Percentiles rank a stretch among this genome's conserved stretches.
These are phyloP conservation scores for Rubroshorea leprosula DNA, from an alignment of 345 rosid genomes.

Conservation along the genomic window DNA sequence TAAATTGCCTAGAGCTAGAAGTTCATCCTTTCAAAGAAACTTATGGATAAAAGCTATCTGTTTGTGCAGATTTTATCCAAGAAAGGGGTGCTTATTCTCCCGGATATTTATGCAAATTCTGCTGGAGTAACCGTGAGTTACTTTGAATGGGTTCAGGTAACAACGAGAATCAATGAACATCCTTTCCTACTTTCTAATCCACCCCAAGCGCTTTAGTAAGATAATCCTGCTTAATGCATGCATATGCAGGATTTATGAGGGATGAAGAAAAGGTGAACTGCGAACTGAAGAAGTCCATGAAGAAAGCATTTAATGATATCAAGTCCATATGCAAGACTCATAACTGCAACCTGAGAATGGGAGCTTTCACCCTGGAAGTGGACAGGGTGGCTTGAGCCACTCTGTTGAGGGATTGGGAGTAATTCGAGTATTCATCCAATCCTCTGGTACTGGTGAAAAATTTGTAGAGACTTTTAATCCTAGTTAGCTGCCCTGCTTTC, in stretches of 20 bases:
- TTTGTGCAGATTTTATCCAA: slow-evolving; percentile 37
- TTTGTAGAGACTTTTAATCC: no score
- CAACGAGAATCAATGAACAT: background rate
- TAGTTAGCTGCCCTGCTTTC: no score
- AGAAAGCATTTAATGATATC: slow-evolving; percentile 31
- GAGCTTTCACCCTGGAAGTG: no score
- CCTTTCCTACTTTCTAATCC: background rate
- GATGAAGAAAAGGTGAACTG: slow-evolving; percentile 36
- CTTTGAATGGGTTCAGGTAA: slow-evolving; percentile 54
- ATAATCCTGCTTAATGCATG: slow-evolving; percentile 9
- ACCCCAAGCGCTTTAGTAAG: background rate
- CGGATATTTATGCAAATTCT: slow-evolving; percentile 46
- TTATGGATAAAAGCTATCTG: no score
- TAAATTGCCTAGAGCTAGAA: background rate
- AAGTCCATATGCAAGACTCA: slow-evolving; percentile 39
- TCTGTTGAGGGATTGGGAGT: slow-evolving; percentile 43
- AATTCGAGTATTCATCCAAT: background rate
- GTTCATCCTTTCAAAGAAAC: background rate
- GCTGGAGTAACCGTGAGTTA: slow-evolving; percentile 51
- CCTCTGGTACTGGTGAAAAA: no score
- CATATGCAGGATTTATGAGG: slow-evolving; percentile 46
- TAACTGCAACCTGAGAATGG: slow-evolving; percentile 38
- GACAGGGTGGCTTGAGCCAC: slow-evolving; percentile 43
- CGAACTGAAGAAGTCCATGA: slow-evolving; percentile 39
- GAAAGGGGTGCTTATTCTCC: slow-evolving; percentile 44